phyloP scores from a whole-genome alignment of 768 basidiomycete genomes.

The Kwoniella europaea region DNA sequence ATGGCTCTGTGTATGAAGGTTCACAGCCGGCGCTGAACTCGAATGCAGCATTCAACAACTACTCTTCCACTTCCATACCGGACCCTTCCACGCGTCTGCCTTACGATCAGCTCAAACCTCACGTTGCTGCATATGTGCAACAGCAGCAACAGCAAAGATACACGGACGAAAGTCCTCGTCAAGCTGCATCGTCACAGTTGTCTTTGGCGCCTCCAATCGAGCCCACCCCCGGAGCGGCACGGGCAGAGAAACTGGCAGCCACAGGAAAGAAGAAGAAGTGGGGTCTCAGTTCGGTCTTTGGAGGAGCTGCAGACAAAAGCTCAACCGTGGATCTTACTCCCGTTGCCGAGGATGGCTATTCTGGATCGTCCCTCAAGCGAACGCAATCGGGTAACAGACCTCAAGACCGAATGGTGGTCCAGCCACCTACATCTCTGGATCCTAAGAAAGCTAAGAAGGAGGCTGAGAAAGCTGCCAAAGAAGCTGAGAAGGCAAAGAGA shows the following conservation, averaged over 20 bases:
- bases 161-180: constrained; percentile 30
- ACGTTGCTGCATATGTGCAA: constrained; percentile 39
- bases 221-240: constrained; percentile 22
- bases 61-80: constrained; percentile 12
- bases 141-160: constrained; percentile 37
- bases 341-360: constrained; percentile 48
- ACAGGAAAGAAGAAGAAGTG: constrained; percentile 59
- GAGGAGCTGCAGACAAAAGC: constrained; percentile 46
- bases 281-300: constrained; percentile 59
- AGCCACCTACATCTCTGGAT: constrained; percentile 41
- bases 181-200: constrained; percentile 1
- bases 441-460: constrained; percentile 61
- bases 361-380: constrained; percentile 50
- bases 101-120: constrained; percentile 33
- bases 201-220: constrained; percentile 34
- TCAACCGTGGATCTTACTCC: constrained; percentile 35
- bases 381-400: constrained; percentile 53
- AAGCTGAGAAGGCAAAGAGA: constrained; percentile 83
- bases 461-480: constrained; percentile 61
- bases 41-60: constrained; percentile 24
- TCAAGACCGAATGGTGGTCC: constrained; percentile 19
- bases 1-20: constrained; percentile 55
- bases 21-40: constrained; percentile 24
- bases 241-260: constrained; percentile 31
- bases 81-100: constrained; percentile 4